Base-by-base conservation (phyloP, 768 basidiomycete species). In the Fomitopsis serialis region DNA sequence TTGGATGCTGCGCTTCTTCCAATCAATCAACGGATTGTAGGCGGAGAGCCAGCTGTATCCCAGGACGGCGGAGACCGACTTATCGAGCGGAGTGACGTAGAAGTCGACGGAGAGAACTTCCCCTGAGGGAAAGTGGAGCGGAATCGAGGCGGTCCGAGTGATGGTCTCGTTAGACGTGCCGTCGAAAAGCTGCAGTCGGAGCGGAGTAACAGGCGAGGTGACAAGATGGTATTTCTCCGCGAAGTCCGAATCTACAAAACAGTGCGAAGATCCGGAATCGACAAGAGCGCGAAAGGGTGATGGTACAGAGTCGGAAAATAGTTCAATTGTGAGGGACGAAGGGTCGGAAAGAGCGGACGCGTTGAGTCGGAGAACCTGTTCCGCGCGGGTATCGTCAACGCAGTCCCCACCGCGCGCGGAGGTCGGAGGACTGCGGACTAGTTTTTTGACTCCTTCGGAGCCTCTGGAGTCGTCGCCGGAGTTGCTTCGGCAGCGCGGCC, bases 401-500 rank as follows among this genome's bases (percentile, higher is more conserved):
- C 52, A 47, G 52, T 29, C 45, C 52, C 40, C 21, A 53, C 27
- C 13, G 19, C 5, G 29, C 35, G 34, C 23, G 19, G 37, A 40
- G 37, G 37, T 46, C 19, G 17, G 27, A 53, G 52, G 45, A 37
- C 52, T 46, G 52, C 22, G 34, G 35, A 35, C 45, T 53, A 46
- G 17, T 53, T 53, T n/a, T 53, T 19, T 46, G 48, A 10, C 48
- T 49, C 48, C 35, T 37, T 21, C 10, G 36, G 37, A 34, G 47
- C 32, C 29, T 21, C 29, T 8, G 29, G 37, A 17, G 60, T 58
- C 42, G 59, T 35, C 59, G 61, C 63, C 55, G 61, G 52, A 55
- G 56, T 62, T 40, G 57, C 46, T 48, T 52, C 69, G 58, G 58
- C 72, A 67, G 11, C 52, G 50, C 13, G 42, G 42, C 21, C 36